Evolutionary conservation across 2,329 filamentous ascomycete genomes (phyloP).

Genomic region (Arthroderma sp.): DNA sequence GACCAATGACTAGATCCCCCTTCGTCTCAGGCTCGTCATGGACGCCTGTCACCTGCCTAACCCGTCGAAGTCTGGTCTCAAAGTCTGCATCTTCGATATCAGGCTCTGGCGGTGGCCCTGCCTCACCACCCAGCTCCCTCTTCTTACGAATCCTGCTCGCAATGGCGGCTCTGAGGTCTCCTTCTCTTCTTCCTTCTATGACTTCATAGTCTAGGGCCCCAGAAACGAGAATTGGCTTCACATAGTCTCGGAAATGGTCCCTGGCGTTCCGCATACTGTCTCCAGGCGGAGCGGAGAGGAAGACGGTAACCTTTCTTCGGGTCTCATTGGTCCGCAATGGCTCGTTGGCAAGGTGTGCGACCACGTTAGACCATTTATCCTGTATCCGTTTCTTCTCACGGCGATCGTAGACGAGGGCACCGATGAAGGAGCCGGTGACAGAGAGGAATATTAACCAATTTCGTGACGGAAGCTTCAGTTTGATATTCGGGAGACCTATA

Average conservation of each 20-base stretch:
- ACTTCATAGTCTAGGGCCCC: conserved; percentile 94
- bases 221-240: conserved; percentile 82
- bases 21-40: conserved; percentile 59
- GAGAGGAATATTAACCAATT: conserved; percentile 97
- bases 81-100: conserved; percentile 33
- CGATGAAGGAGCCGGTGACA: conserved; percentile 63
- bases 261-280: conserved; percentile 75
- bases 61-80: conserved; percentile 49
- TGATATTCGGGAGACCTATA: conserved; percentile 68
- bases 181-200: conserved; percentile 78
- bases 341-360: conserved; percentile 72
- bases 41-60: conserved; percentile 55
- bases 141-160: conserved; percentile 69
- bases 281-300: conserved; percentile 71
- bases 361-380: conserved; percentile 72
- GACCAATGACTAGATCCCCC: conserved; percentile 79
- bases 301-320: conserved; percentile 74
- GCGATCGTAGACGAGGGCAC: conserved; percentile 80
- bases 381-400: conserved; percentile 77
- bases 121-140: conserved; percentile 50
- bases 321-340: conserved; percentile 59
- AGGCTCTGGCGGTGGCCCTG: conserved; percentile 30
- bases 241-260: conserved; percentile 90
- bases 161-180: conserved; percentile 77
- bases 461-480: conserved; percentile 74